phyloP scores from a whole-genome alignment of 2,329 filamentous ascomycete genomes.

The Colletotrichum sp. region DNA sequence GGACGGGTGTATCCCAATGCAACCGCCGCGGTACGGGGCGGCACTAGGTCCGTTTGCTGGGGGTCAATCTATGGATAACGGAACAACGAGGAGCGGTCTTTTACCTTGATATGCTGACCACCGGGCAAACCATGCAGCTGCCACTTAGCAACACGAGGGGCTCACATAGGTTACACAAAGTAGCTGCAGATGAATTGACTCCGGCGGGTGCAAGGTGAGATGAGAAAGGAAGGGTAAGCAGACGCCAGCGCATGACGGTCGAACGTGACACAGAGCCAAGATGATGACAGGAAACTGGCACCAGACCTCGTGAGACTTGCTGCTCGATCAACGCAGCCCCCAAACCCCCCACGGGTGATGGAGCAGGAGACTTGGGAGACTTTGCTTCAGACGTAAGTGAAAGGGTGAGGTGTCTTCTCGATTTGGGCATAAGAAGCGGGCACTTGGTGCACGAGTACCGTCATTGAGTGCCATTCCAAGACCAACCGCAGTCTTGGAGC shows the following conservation, averaged over 20 bases:
- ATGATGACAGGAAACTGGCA: background rate
- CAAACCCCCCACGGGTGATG: conserved; percentile 4
- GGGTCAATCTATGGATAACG: background rate
- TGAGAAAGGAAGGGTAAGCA: background rate
- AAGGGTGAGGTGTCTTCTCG: background rate
- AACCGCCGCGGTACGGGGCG: conserved; percentile 7
- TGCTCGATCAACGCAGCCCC: background rate
- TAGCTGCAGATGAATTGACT: conserved; percentile 12
- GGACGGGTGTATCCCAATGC: conserved; percentile 1
- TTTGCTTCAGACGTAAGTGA: background rate
- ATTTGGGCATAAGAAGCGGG: background rate
- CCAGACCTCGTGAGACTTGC: background rate
- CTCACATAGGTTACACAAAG: conserved; percentile 15
- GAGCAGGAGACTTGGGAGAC: background rate
- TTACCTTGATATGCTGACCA: conserved; percentile 15
- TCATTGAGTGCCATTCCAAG: background rate
- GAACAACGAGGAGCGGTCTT: background rate
- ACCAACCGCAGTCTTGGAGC: background rate
- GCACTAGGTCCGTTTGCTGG: background rate
- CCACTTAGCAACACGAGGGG: background rate
- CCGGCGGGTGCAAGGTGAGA: background rate
- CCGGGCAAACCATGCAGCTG: conserved; percentile 3
- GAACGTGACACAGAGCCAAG: conserved; percentile 18
- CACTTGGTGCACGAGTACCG: background rate
- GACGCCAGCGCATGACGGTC: conserved; percentile 5